phyloP scores from a whole-genome alignment of 2,329 filamentous ascomycete genomes.

The Neopestalotiopsis sp. region DNA sequence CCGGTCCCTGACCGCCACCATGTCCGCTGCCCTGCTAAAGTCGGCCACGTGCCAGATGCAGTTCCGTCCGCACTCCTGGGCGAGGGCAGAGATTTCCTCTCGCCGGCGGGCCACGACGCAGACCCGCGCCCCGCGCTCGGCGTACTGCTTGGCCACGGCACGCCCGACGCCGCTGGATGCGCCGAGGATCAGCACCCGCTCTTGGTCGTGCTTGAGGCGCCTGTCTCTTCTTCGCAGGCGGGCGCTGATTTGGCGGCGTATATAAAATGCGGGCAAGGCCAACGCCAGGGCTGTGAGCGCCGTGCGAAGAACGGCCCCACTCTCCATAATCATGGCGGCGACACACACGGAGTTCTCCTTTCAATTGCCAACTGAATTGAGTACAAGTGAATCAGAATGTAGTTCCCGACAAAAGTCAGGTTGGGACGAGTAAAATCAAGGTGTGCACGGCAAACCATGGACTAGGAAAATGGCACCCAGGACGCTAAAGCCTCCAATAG shows the following conservation, averaged over 20 bases:
- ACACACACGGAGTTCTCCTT: not conserved
- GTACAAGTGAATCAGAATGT: no score
- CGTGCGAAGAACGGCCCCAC: not conserved
- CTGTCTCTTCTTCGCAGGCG: not conserved
- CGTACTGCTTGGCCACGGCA: slow-evolving; percentile 34
- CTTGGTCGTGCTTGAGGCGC: slow-evolving; percentile 21
- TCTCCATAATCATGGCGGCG: not conserved
- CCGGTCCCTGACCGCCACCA: slow-evolving; percentile 33
- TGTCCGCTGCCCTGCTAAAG: slow-evolving; percentile 32
- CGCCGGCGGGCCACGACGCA: slow-evolving; percentile 37
- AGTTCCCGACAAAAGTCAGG: no score
- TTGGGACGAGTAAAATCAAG: no score
- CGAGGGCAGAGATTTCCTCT: slow-evolving; percentile 32
- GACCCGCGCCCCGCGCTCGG: slow-evolving; percentile 33
- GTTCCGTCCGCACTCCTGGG: slow-evolving; percentile 32
- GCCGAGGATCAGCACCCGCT: slow-evolving; percentile 39
- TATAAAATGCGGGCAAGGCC: not conserved
- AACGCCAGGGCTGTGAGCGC: slow-evolving; percentile 7
- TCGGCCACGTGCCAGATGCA: slow-evolving; percentile 36
- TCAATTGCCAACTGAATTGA: no score
- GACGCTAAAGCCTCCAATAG: not conserved
- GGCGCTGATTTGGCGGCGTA: not conserved
- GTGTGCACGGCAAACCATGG: no score
- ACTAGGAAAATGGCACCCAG: no score
- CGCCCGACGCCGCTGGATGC: slow-evolving; percentile 41